Conservation (phyloP, 2,329 filamentous ascomycete species). For the Biscogniauxia sp. region DNA sequence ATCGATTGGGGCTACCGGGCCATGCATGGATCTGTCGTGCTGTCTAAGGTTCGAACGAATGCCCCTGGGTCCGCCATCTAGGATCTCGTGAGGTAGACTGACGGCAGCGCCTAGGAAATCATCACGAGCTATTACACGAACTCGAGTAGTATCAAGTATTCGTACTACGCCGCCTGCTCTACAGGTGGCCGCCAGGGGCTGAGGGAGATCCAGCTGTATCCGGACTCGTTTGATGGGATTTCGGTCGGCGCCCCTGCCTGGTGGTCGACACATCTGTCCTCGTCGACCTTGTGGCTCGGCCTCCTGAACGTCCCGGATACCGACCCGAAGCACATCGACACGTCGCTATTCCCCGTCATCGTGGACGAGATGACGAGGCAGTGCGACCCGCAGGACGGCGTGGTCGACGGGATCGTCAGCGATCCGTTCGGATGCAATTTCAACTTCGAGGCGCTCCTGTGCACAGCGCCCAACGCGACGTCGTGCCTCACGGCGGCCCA, state of each 20-base stretch:
- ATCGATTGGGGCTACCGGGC: slow-evolving; percentile 42
- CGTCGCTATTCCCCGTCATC: slow-evolving; percentile 39
- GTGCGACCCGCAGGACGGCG: slow-evolving; percentile 43
- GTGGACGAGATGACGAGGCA: slow-evolving; percentile 40
- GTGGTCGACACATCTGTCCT: slow-evolving; percentile 44
- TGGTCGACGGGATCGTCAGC: slow-evolving; percentile 41
- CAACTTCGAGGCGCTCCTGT: slow-evolving; percentile 37
- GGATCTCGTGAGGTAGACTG: background rate
- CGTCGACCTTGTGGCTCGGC: slow-evolving; percentile 37
- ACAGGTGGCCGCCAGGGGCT: slow-evolving; percentile 60
- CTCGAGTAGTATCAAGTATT: slow-evolving; percentile 38
- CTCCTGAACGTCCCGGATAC: slow-evolving; percentile 43
- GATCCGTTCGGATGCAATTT: slow-evolving; percentile 41
- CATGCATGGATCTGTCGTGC: slow-evolving; percentile 47
- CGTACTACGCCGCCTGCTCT: slow-evolving; percentile 57
- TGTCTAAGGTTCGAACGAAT: slow-evolving; percentile 36
- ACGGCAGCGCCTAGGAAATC: slow-evolving; percentile 35
- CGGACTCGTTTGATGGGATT: slow-evolving; percentile 58
- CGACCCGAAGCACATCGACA: slow-evolving; percentile 40
- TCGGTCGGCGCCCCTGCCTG: slow-evolving; percentile 50
- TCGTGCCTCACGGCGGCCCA: slow-evolving; percentile 41
- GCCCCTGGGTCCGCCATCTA: background rate
- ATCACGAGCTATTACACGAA: slow-evolving; percentile 47
- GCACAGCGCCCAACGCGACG: slow-evolving; percentile 21
- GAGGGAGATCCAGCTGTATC: slow-evolving; percentile 50